Evolutionary conservation across 2,329 filamentous ascomycete species (phyloP).

Genomic region (Xylaria sp.): DNA sequence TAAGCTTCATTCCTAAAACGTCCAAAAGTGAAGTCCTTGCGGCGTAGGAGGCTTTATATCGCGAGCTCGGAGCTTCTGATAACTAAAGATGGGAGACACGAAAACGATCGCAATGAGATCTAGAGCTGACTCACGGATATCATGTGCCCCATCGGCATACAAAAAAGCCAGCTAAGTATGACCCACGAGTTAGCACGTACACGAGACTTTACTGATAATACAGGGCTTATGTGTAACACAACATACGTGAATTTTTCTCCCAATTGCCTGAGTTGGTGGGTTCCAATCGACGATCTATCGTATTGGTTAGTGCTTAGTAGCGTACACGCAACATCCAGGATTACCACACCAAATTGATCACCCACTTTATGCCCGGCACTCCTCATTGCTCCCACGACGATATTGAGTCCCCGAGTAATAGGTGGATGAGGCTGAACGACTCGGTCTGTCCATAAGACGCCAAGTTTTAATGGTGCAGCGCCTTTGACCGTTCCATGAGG

Average conservation of each 20-base stretch:
- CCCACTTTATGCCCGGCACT: conserved; percentile 65
- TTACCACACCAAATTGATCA: neutral
- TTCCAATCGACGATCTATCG: conserved; percentile 62
- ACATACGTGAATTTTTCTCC: conserved; percentile 54
- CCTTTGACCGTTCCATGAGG: conserved; percentile 14
- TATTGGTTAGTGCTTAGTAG: neutral
- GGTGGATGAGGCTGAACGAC: conserved; percentile 66
- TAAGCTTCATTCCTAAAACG: neutral
- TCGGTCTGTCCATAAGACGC: conserved; percentile 62
- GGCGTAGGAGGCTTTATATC: neutral
- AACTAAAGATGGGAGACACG: neutral
- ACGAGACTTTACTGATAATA: neutral
- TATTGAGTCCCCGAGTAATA: conserved; percentile 63
- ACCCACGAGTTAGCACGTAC: neutral
- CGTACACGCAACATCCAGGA: neutral
- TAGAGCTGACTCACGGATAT: conserved; percentile 49
- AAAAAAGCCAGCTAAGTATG: conserved; percentile 45
- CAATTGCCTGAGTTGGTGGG: conserved; percentile 60
- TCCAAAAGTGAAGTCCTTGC: neutral
- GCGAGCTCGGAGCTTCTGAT: neutral
- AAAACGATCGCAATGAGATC: neutral
- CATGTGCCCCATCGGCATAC: conserved; percentile 50
- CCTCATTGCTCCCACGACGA: conserved; percentile 60
- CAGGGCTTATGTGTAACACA: neutral
- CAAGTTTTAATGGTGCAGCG: conserved; percentile 61